These are phyloP conservation scores for Pascua guehoae DNA, from an alignment of 1,284 basidiomycete genomes.

Conservation along the genomic window DNA sequence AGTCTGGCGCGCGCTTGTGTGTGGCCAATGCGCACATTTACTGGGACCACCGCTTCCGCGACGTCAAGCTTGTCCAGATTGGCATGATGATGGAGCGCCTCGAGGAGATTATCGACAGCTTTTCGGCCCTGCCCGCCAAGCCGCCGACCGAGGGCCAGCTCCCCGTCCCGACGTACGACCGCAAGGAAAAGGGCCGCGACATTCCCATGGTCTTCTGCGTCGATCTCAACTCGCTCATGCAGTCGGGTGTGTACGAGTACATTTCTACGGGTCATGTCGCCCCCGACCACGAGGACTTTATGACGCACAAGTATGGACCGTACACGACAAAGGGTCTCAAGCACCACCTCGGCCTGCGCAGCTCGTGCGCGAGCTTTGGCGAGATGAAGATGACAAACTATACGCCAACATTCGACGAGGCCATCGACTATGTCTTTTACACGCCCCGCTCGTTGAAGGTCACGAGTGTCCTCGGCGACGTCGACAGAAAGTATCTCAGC, in stretches of 20 bases:
- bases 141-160: conserved; percentile 14
- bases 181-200: conserved; percentile 54
- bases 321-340: conserved; percentile 87
- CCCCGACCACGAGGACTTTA: conserved; percentile 84
- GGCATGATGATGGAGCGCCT: conserved; percentile 91
- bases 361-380: conserved; percentile 67
- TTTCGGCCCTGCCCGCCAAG: conserved; percentile 68
- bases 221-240: conserved; percentile 88
- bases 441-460: conserved; percentile 73
- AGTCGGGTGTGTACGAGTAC: conserved; percentile 90
- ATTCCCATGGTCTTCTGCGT: conserved; percentile 90
- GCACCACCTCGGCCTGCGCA: conserved; percentile 78
- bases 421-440: conserved; percentile 95
- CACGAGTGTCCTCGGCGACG: conserved; percentile 80
- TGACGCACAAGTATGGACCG: conserved; percentile 83
- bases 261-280: conserved; percentile 68
- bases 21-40: conserved; percentile 88
- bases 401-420: conserved; percentile 76
- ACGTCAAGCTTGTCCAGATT: conserved; percentile 96
- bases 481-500: conserved; percentile 79
- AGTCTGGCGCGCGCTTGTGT: conserved; percentile 80
- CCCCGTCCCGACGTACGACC: conserved; percentile 42
- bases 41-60: conserved; percentile 89
- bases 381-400: conserved; percentile 85
- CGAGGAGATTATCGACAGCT: conserved; percentile 79